Conservation (phyloP, 805 yeast genomes). For the Ogataea allantospora region DNA sequence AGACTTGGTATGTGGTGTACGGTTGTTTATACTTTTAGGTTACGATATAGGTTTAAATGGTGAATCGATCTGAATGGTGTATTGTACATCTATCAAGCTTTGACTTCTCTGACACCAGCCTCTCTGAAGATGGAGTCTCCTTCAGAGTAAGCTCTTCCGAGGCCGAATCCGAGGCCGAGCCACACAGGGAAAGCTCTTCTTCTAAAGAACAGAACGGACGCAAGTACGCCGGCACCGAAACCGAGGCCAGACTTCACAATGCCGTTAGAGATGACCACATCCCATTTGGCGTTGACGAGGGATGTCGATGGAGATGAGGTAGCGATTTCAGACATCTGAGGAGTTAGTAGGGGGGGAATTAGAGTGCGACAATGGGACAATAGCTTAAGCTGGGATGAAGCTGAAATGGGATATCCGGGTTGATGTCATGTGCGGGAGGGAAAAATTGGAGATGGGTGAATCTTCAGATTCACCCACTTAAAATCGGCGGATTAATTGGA, state of each 20-base stretch:
- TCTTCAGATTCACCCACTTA: no score
- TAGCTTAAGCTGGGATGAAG: no score
- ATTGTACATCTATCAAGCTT: conserved; percentile 43
- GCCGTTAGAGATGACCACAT: conserved; percentile 90
- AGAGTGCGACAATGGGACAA: no score
- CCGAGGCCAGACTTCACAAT: conserved; percentile 95
- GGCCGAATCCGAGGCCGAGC: conserved; percentile 95
- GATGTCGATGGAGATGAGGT: conserved; percentile 26
- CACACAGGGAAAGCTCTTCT: conserved; percentile 98
- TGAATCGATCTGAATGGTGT: conserved; percentile 3
- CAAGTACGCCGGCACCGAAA: conserved; percentile 92
- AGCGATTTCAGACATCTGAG: conserved; percentile 25
- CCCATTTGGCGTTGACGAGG: conserved; percentile 60
- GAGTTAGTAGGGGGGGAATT: conserved; percentile 7
- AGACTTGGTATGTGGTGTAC: conserved; percentile 3
- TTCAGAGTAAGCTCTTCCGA: conserved; percentile 97
- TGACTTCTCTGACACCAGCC: conserved; percentile 73
- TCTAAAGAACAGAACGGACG: conserved; percentile 84
- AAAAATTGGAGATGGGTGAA: no score
- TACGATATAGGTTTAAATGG: no score
- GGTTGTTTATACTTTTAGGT: no score
- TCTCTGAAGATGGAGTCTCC: conserved; percentile 95
- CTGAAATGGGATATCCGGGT: no score
- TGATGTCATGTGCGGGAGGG: no score
- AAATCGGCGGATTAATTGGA: no score